Conservation (phyloP, 2,329 filamentous ascomycete species). For the Calonectria hongkongensis region DNA sequence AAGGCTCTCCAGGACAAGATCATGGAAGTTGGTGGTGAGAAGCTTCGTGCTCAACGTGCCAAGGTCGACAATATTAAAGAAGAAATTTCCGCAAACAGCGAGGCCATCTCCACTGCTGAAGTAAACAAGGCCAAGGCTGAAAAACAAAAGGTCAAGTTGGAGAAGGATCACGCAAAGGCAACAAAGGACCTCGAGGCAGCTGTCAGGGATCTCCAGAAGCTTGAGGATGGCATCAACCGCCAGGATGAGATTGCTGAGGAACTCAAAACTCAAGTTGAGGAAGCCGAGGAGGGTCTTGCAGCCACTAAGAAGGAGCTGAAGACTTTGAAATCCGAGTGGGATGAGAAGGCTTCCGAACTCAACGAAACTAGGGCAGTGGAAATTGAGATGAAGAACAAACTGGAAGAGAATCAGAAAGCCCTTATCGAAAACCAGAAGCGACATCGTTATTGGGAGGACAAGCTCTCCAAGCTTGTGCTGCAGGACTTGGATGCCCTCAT, state of each 20-base stretch:
- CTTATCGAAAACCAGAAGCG: constrained; percentile 90
- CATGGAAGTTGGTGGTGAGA: constrained; percentile 97
- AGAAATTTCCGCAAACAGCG: constrained; percentile 86
- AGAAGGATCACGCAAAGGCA: constrained; percentile 87
- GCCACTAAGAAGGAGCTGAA: constrained; percentile 88
- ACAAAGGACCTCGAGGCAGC: constrained; percentile 86
- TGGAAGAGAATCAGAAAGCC: constrained; percentile 96
- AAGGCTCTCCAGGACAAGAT: constrained; percentile 96
- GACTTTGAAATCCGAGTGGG: constrained; percentile 87
- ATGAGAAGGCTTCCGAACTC: constrained; percentile 88
- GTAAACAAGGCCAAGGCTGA: constrained; percentile 94
- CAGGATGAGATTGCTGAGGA: constrained; percentile 86
- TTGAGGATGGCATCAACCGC: constrained; percentile 85
- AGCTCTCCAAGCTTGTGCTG: constrained; percentile 87
- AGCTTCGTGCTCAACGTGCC: constrained; percentile 90
- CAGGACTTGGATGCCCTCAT: constrained; percentile 86
- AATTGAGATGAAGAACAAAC: constrained; percentile 98
- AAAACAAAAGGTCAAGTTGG: constrained; percentile 91
- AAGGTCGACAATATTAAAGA: constrained; percentile 93
- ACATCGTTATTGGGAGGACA: constrained; percentile 90
- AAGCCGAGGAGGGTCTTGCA: constrained; percentile 86
- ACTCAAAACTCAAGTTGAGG: constrained; percentile 83
- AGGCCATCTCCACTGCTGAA: constrained; percentile 90
- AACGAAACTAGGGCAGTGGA: constrained; percentile 92
- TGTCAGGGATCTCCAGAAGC: constrained; percentile 82